Percentiles rank a stretch among this genome's conserved stretches.
These are phyloP conservation scores for Coemansia aciculifera DNA, from an alignment of 192 early-diverging fungal species.

Conservation along the genomic window DNA sequence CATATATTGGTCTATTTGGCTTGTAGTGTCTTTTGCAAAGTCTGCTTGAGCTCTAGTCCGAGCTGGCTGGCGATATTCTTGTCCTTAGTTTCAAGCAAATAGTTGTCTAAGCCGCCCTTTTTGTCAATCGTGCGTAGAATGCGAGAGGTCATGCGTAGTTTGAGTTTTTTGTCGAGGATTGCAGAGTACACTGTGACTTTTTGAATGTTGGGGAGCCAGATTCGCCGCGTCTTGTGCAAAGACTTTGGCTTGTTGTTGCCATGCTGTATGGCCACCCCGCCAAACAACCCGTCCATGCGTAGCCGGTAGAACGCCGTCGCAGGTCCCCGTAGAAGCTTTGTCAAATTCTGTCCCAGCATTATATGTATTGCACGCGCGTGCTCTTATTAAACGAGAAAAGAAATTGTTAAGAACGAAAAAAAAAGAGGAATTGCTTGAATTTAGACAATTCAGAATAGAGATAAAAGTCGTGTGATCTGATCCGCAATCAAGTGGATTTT, in stretches of 20 bases:
- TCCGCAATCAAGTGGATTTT: neutral
- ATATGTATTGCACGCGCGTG: neutral
- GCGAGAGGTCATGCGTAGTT: conserved; percentile 65
- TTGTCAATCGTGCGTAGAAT: conserved; percentile 78
- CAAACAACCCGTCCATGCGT: conserved; percentile 46
- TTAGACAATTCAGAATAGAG: neutral
- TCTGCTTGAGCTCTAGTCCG: conserved; percentile 60
- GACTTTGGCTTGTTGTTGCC: conserved; percentile 59
- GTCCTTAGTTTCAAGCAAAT: conserved; percentile 67
- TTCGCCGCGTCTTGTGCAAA: conserved; percentile 73
- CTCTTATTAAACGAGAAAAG: neutral
- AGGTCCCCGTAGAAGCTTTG: conserved; percentile 25
- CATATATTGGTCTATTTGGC: neutral
- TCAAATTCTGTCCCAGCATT: conserved; percentile 25
- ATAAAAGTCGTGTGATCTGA: neutral
- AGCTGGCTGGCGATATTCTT: conserved; percentile 64
- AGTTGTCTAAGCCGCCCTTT: conserved; percentile 80
- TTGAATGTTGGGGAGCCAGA: conserved; percentile 78
- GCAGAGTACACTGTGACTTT: conserved; percentile 66
- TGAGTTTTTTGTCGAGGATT: conserved; percentile 57
- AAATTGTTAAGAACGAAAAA: neutral
- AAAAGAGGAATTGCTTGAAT: neutral
- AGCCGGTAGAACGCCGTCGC: conserved; percentile 40
- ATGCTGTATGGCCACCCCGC: conserved; percentile 26
- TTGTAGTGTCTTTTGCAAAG: conserved; percentile 20